These are phyloP conservation scores for Triticum timopheevii DNA, from an alignment of 176 grass and related monocot genomes.

Conservation along the genomic window DNA sequence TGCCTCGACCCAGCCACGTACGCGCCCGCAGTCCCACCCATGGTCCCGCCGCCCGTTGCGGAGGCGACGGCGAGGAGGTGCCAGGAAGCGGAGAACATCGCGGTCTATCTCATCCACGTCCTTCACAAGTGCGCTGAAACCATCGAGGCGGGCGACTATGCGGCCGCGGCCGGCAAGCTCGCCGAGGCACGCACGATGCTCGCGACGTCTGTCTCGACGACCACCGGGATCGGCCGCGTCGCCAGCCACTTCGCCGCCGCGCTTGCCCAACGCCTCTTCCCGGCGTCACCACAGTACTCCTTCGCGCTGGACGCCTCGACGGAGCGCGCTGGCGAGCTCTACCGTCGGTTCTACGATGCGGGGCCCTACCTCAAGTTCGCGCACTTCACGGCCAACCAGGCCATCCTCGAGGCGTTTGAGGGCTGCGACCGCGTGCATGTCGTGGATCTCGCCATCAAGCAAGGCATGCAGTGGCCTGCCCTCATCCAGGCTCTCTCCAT, in stretches of 20 bases:
- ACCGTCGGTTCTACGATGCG: constrained; percentile 59
- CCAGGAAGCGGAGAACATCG: constrained; percentile 22
- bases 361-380: constrained; percentile 78
- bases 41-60: not conserved
- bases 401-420: constrained; percentile 47
- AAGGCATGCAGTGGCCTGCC: constrained; percentile 60
- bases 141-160: constrained; percentile 46
- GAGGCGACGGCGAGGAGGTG: not conserved
- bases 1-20: not conserved
- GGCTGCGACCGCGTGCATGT: constrained; percentile 43
- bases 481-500: constrained; percentile 48
- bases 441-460: constrained; percentile 53
- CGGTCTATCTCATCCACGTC: constrained; percentile 42
- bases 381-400: constrained; percentile 64
- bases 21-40: not conserved
- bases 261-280: constrained; percentile 49
- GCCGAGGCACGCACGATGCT: constrained; percentile 32
- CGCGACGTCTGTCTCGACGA: constrained; percentile 9
- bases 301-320: not conserved
- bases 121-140: constrained; percentile 43
- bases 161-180: constrained; percentile 21
- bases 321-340: constrained; percentile 11
- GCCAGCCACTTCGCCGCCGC: constrained; percentile 63
- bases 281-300: not conserved
- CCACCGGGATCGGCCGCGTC: constrained; percentile 59